These are phyloP conservation scores for Umbelopsis isabellina DNA, from an alignment of 192 early-diverging fungal genomes.

Conservation along the genomic window DNA sequence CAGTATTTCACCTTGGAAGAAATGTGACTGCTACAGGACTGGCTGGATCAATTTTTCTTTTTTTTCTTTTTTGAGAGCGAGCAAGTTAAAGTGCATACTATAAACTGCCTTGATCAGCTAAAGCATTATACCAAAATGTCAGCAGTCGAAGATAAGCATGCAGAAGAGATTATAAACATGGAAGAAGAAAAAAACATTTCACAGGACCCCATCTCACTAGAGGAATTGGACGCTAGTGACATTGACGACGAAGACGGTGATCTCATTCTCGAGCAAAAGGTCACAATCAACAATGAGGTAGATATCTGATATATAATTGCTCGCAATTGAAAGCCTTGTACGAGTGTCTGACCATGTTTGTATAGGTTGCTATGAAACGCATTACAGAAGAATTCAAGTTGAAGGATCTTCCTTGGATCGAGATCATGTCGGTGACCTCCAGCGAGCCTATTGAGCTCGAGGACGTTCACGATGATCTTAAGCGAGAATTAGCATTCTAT, in stretches of 20 bases:
- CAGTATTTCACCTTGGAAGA: background rate
- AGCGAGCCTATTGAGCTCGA: slow-evolving; percentile 51
- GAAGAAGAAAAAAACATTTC: slow-evolving; percentile 23
- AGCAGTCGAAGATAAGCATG: slow-evolving; percentile 4
- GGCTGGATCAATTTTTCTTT: background rate
- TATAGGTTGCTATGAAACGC: slow-evolving; percentile 60
- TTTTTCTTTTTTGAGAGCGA: background rate
- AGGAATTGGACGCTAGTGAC: slow-evolving; percentile 39
- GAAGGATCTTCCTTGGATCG: slow-evolving; percentile 69
- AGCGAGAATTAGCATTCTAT: slow-evolving; percentile 93
- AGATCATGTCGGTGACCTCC: slow-evolving; percentile 68
- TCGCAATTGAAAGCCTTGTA: background rate
- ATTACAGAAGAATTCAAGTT: slow-evolving; percentile 64
- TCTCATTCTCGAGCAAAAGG: slow-evolving; percentile 30
- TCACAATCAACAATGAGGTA: slow-evolving; percentile 40
- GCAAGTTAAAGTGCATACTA: background rate
- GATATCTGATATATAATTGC: background rate
- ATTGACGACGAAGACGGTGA: slow-evolving; percentile 39
- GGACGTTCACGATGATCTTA: slow-evolving; percentile 85
- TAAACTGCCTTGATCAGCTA: background rate
- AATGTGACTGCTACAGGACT: background rate
- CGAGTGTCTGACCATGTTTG: background rate
- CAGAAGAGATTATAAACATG: background rate
- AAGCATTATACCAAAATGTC: slow-evolving; percentile 14
- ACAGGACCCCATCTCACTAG: slow-evolving; percentile 9